These are phyloP conservation scores for Haematococcus sp. DNA, from an alignment of 139 green algal species.

Conservation along the genomic window DNA sequence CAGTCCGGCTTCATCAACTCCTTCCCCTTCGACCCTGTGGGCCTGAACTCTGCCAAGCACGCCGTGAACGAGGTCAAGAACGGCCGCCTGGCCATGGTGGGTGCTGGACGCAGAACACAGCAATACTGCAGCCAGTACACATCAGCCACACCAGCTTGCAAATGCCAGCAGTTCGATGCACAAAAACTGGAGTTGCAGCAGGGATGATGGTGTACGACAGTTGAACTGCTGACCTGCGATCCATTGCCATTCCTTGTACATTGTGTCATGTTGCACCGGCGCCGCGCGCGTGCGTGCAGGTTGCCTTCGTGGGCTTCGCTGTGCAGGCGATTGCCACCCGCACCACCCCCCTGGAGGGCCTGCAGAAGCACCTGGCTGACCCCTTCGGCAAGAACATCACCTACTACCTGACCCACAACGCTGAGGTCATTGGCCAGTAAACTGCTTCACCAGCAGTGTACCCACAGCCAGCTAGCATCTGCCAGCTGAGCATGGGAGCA, in stretches of 20 bases:
- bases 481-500: too few relatives aligned
- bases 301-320: constrained; percentile 80
- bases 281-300: constrained; percentile 26
- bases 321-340: constrained; percentile 55
- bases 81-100: constrained; percentile 88
- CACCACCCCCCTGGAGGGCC: constrained; percentile 57
- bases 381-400: constrained; percentile 63
- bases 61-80: constrained; percentile 97
- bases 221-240: too few relatives aligned
- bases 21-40: constrained; percentile 85
- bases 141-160: neutral
- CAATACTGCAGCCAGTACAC: neutral
- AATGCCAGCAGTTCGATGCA: too few relatives aligned
- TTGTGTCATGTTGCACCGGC: too few relatives aligned
- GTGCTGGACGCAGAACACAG: neutral
- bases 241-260: too few relatives aligned
- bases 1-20: constrained; percentile 80
- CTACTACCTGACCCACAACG: constrained; percentile 53
- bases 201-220: too few relatives aligned
- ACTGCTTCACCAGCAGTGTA: neutral
- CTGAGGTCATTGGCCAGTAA: constrained; percentile 27
- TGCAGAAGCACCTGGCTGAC: constrained; percentile 56
- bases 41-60: constrained; percentile 77
- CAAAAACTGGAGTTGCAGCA: too few relatives aligned
- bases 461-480: neutral